Conservation (phyloP, 2,329 filamentous ascomycete genomes). For the Cladosporium austrohemisphaericum region DNA sequence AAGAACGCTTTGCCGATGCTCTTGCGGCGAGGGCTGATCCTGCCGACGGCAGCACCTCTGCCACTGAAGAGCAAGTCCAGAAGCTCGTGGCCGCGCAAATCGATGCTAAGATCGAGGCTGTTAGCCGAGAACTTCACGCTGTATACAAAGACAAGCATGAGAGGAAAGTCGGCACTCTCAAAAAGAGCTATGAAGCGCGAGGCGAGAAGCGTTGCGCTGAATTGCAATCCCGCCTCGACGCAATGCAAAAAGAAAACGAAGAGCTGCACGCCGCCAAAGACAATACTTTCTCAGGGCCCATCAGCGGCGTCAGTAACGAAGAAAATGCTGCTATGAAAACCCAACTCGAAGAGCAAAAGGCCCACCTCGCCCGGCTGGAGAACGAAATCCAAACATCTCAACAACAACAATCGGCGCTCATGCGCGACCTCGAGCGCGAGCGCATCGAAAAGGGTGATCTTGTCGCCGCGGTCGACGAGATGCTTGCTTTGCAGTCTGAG, state of each 20-base stretch:
- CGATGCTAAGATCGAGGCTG: conserved; percentile 78
- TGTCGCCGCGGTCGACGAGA: conserved; percentile 76
- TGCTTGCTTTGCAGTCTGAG: conserved; percentile 64
- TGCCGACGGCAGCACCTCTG: conserved; percentile 29
- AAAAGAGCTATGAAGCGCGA: conserved; percentile 73
- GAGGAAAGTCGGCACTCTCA: conserved; percentile 87
- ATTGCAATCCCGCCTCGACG: conserved; percentile 67
- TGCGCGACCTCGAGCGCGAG: conserved; percentile 66
- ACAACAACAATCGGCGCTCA: conserved; percentile 66
- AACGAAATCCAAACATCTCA: conserved; percentile 68
- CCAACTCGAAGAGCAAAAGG: conserved; percentile 61
- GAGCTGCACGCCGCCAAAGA: conserved; percentile 64
- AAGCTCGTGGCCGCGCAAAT: conserved; percentile 60
- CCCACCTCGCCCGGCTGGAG: conserved; percentile 70
- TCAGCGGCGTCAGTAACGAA: conserved; percentile 23
- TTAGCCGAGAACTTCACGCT: conserved; percentile 75
- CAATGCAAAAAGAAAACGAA: conserved; percentile 70
- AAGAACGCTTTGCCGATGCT: conserved; percentile 61
- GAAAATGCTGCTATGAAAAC: conserved; percentile 36
- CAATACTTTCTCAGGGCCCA: conserved; percentile 58
- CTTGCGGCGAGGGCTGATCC: conserved; percentile 28
- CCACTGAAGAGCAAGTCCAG: conserved; percentile 43
- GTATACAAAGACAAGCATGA: conserved; percentile 98
- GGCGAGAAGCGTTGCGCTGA: conserved; percentile 86
- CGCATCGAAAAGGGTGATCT: conserved; percentile 80